Evolutionary conservation across 2,329 filamentous ascomycete species (phyloP), one percentile per base, ranked within the genome.

Genomic region (Fusarium sp.): DNA sequence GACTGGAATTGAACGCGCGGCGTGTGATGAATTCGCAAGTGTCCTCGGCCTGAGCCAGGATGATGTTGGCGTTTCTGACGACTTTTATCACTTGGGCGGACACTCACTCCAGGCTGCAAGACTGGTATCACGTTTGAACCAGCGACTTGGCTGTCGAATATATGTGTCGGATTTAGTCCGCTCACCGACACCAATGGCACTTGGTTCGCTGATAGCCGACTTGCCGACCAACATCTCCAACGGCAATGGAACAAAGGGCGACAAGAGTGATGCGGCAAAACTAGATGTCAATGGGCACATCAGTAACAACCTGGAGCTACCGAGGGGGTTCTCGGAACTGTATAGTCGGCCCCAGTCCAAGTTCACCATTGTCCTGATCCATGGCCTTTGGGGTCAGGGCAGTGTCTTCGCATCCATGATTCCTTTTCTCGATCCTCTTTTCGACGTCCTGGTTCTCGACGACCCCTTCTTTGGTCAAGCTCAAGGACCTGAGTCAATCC

Each of bases 311-410:
- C 13, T 32, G 4, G n/a, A 34, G 29, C n/a, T 29, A 49, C 46
- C n/a, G 9, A 52, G 48, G 27, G 20, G 48, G 22, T 38, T 38
- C 22, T 52, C 48, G 48, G 48, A 52, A 27, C 32, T 52, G 8
- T 40, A 40, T 10, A 24, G 22, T n/a, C 48, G 32, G 27, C 22
- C 48, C 6, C 48, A 40, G 32, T 52, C 48, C 22, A 52, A 52
- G 48, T 40, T 52, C 32, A 52, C 48, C 32, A 52, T 52, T 25
- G 48, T 52, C 20, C 48, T 52, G 6, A 27, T 52, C 16, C 48
- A 52, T 27, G 48, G 48, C 20, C 48, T 52, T 38, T 52, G 48
- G 48, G 48, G 48, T 11, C 48, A 52, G 16, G 48, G 30, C 32
- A 52, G 48, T 25, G 32, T 52, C 11, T 52, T 52, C 11, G 16